Base-by-base conservation (phyloP, 2,329 filamentous ascomycete genomes). In the Leptographium radiaticola region DNA sequence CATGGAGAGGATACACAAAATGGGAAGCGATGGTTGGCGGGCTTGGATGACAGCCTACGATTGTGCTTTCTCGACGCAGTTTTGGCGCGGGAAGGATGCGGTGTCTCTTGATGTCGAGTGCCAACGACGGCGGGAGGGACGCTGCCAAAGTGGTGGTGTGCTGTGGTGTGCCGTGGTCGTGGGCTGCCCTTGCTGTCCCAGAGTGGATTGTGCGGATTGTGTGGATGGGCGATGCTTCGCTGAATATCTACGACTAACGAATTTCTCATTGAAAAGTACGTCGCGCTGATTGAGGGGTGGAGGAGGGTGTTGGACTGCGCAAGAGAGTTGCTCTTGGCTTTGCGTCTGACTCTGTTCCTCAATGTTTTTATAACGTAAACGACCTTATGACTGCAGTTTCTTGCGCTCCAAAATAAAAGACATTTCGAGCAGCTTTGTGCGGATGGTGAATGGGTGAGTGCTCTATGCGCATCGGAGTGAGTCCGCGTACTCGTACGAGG, bases 1-100 rank as follows among this genome's bases (percentile, higher is more conserved):
- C 52, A 52, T 47, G 51, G 51, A 52, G 44, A 49, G 44, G 52
- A 44, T 49, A 49, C 38, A 49, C 30, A 49, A 49, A 49, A 47
- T 39, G 44, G 38, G 25, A 36, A 44, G 34, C 9, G 12, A 39
- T 16, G 25, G 10, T 15, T 33, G 42, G 13, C 11, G 12, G 30
- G 45, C 20, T 31, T 40, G 36, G 49, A 16, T 13, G 36, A 25
- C 31, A 43, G 49, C 25, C 16, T 33, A 39, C 30, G 25, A 12
- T n/a, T 34, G 30, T 25, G 31, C 31, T 39, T 49, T 16, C 15
- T 30, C 30, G 40, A 16, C 33, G 16, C 9, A 20, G 13, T 13
- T 20, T 18, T 2, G n/a, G 40, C 4, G 7, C 4, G 31, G 46
- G 46, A 48, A 36, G 33, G 33, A 20, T 13, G 47, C 47, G 34